Conservation (phyloP, 202 grass and related monocot genomes). For the Eragrostis tef region DNA sequence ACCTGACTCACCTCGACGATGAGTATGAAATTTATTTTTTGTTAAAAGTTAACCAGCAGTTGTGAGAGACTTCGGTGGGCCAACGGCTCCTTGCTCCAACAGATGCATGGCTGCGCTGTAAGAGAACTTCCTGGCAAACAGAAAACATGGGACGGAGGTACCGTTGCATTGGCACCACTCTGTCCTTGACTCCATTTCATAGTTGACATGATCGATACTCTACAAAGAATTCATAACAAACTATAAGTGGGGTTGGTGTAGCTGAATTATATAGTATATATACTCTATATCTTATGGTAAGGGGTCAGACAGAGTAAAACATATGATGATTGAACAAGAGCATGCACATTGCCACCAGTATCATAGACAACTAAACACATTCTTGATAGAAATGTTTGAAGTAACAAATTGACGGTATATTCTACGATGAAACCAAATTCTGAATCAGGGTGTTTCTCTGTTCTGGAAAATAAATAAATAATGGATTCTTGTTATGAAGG, state of each 20-base stretch:
- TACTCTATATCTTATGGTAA: neutral
- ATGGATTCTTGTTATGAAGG: neutral
- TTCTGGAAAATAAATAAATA: conserved; percentile 20
- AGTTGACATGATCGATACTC: conserved; percentile 87
- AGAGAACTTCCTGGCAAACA: conserved; percentile 98
- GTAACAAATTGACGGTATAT: neutral
- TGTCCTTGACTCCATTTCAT: conserved; percentile 84
- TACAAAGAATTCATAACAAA: conserved; percentile 55
- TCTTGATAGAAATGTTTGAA: no score
- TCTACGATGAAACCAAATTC: neutral
- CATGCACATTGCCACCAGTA: neutral
- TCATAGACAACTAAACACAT: neutral
- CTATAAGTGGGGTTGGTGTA: neutral
- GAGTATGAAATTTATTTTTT: conserved; percentile 4
- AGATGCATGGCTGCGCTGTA: conserved; percentile 71
- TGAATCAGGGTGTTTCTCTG: conserved; percentile 3
- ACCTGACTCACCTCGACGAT: neutral
- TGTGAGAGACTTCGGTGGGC: conserved; percentile 52
- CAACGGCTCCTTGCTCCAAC: conserved; percentile 66
- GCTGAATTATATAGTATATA: neutral
- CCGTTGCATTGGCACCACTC: conserved; percentile 93
- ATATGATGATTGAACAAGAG: conserved; percentile 9
- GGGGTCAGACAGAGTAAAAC: neutral
- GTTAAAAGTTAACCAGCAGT: conserved; percentile 51
- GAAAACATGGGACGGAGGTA: conserved; percentile 74